These are phyloP conservation scores for Pichia pseudocactophila DNA, from an alignment of 805 yeast species.

Conservation along the genomic window DNA sequence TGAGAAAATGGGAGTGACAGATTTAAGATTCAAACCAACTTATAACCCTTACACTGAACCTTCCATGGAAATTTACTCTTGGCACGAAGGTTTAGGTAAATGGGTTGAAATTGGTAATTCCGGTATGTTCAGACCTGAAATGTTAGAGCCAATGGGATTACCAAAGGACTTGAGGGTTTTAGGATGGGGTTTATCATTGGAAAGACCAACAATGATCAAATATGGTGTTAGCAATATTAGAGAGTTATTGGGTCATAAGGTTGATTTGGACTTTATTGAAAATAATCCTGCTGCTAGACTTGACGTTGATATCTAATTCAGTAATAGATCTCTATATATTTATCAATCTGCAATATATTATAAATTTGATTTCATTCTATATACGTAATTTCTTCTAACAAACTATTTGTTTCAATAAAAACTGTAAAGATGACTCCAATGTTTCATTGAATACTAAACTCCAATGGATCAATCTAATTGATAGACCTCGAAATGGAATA, in stretches of 20 bases:
- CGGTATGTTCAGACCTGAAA: slow-evolving; percentile 99
- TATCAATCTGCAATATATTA: too few species aligned
- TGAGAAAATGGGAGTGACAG: slow-evolving; percentile 92
- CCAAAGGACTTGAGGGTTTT: slow-evolving; percentile 89
- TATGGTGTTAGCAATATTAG: slow-evolving; percentile 93
- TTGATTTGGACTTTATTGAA: slow-evolving; percentile 87
- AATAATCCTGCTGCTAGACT: slow-evolving; percentile 95
- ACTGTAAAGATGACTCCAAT: too few species aligned
- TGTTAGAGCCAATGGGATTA: slow-evolving; percentile 97
- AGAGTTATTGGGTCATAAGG: slow-evolving; percentile 96
- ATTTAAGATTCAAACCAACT: slow-evolving; percentile 95
- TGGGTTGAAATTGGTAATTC: slow-evolving; percentile 99
- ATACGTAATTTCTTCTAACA: too few species aligned
- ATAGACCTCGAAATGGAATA: too few species aligned
- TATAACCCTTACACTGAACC: slow-evolving; percentile 99
- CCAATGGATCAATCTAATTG: too few species aligned
- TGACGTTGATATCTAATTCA: slow-evolving; percentile 56
- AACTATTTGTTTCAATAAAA: too few species aligned
- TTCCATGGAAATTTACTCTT: slow-evolving; percentile 92
- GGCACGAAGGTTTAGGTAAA: slow-evolving; percentile 87
- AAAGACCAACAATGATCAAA: slow-evolving; percentile 99
- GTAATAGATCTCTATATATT: too few species aligned
- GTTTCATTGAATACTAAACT: too few species aligned
- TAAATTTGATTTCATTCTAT: too few species aligned
- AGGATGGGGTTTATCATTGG: slow-evolving; percentile 96